Conservation (phyloP, 129 eudicot species). For the Rutidosis leptorrhynchoides region DNA sequence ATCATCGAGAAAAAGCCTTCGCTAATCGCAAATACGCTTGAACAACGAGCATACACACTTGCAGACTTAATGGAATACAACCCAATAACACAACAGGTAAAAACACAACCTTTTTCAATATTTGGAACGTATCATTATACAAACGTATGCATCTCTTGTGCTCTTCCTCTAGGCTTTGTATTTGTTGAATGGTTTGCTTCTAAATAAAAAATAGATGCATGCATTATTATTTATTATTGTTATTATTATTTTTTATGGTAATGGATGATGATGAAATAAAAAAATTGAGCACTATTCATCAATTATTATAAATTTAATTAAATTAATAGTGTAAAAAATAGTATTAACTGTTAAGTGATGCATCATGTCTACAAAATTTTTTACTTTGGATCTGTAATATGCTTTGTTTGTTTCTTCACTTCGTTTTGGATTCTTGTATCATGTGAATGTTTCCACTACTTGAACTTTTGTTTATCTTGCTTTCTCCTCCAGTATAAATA, state of each 20-base stretch:
- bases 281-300: conserved; percentile 22
- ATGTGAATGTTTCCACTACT: neutral
- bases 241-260: conserved; percentile 14
- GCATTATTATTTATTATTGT: conserved; percentile 17
- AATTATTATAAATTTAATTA: conserved; percentile 21
- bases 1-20: too few relatives aligned
- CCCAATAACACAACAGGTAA: too few relatives aligned
- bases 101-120: neutral
- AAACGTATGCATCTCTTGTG: neutral
- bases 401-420: conserved; percentile 3
- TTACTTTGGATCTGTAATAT: conserved; percentile 15
- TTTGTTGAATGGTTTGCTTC: conserved; percentile 7
- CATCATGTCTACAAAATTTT: conserved; percentile 22
- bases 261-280: conserved; percentile 25
- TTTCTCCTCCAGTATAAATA: too few relatives aligned
- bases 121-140: neutral
- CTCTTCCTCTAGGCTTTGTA: conserved; percentile 12
- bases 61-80: too few relatives aligned
- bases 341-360: conserved; percentile 16
- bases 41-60: too few relatives aligned
- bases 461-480: neutral
- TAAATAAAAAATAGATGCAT: conserved; percentile 25
- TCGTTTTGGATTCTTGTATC: neutral
- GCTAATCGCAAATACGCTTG: too few relatives aligned
- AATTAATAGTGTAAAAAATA: conserved; percentile 12